Evolutionary conservation across 257 asterid genomes (phyloP), one percentile per base, ranked within the genome.

Genomic region (Solanum piurae): DNA sequence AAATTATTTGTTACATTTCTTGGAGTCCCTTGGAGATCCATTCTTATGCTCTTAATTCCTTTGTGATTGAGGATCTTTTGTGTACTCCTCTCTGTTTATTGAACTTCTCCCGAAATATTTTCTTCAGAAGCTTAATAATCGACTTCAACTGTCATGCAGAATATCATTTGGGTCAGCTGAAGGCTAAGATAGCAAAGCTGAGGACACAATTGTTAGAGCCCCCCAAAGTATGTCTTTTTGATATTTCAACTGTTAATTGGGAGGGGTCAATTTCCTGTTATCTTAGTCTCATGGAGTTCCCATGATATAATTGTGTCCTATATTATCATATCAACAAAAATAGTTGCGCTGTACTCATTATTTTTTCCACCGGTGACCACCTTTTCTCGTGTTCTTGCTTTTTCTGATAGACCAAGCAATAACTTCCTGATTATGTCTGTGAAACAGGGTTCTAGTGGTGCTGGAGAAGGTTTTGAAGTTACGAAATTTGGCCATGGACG

Each of bases 401-500:
- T 52, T 82, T 46, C 42, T 82, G 42, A 80, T 80, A 46, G 29
- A 46, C 29, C 23, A n/a, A 46, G 85, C 21, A 82, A 49, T 46
- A 18, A 29, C 42, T 82, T 82, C 13, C 85, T 82, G 85, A 82
- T 82, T 82, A 82, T 29, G 44, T 3, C 5, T 31, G 68, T 88
- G 91, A 88, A 66, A 86, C 91, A 97, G 99, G 99, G 99, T 86
- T 90, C 99, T 79, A 94, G 97, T 91, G 99, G 96, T 89, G 98
- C 96, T 85, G 99, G 98, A 89, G 99, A 97, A n/a, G 99, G 99
- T 88, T 97, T 97, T 88, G 99, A 97, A 92, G 99, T 95, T 89
- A 95, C 99, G 52, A 97, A 97, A 91, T 97, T 83, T 90, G 99
- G 99, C 77, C 99, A 97, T 89, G 99, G 98, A 66, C 98, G 98